Conservation (phyloP, 345 rosid genomes). For the Eucalyptus cloeziana region DNA sequence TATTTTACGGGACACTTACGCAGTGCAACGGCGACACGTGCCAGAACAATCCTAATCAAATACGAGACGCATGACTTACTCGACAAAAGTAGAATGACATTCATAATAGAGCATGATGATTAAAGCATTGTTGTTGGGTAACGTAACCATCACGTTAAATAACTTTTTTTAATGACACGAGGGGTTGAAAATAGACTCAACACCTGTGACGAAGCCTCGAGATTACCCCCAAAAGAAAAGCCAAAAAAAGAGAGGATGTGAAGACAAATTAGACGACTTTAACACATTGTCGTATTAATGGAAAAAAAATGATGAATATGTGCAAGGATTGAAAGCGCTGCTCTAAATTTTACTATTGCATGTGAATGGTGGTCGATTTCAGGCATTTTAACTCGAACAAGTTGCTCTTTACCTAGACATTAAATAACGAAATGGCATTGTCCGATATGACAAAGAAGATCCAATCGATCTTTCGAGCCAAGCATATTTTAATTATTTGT, state of each 20-base stretch:
- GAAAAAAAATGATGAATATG: no score
- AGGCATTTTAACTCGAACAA: background rate
- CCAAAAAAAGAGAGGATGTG: background rate
- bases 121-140: background rate
- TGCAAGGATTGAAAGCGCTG: background rate
- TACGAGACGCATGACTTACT: rapidly evolving
- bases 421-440: background rate
- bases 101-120: background rate
- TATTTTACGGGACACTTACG: background rate
- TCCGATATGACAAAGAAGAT: background rate
- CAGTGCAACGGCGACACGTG: rapidly evolving
- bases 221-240: background rate
- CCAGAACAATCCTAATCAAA: background rate
- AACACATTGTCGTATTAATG: background rate
- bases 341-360: background rate
- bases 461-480: background rate
- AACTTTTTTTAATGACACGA: background rate
- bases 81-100: background rate
- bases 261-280: background rate
- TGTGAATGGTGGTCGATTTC: background rate
- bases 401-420: background rate
- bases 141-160: rapidly evolving
- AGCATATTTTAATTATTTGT: background rate
- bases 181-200: background rate
- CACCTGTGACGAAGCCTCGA: background rate